These are phyloP conservation scores for Arthrocladium fulminans DNA, from an alignment of 2,329 filamentous ascomycete genomes.

Conservation along the genomic window DNA sequence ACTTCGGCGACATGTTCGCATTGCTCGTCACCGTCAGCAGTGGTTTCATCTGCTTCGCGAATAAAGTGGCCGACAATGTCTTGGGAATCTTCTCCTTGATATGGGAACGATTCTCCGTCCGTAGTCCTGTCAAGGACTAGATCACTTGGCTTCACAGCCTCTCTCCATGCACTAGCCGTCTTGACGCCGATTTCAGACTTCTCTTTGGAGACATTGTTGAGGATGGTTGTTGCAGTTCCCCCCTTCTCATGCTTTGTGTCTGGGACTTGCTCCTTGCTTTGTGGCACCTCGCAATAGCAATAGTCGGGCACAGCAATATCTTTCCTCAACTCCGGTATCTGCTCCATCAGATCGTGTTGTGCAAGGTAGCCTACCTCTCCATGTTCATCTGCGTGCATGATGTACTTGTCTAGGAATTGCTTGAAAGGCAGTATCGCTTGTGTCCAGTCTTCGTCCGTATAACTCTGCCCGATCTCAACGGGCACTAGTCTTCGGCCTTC, in stretches of 20 bases:
- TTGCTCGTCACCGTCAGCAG: constrained; percentile 20
- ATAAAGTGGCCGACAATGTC: constrained; percentile 18
- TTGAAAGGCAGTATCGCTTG: constrained; percentile 70
- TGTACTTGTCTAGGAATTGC: constrained; percentile 57
- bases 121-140: no score
- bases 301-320: constrained; percentile 79
- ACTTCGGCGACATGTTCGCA: constrained; percentile 34
- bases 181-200: no score
- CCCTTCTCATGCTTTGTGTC: constrained; percentile 31
- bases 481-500: constrained; percentile 72
- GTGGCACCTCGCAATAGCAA: constrained; percentile 64
- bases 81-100: no score
- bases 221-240: no score
- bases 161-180: no score
- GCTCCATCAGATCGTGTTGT: constrained; percentile 77
- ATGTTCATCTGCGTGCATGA: constrained; percentile 35
- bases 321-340: constrained; percentile 65
- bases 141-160: no score
- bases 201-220: constrained; percentile 6
- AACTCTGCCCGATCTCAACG: constrained; percentile 76
- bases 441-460: constrained; percentile 76
- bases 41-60: not conserved
- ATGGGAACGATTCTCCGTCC: constrained; percentile 11
- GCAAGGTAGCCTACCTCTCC: constrained; percentile 67
- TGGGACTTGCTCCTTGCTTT: constrained; percentile 43